Percentiles rank a stretch among this genome's conserved stretches.
These are phyloP conservation scores for Colletotrichum sp. DNA, from an alignment of 2,329 filamentous ascomycete species.

Conservation along the genomic window DNA sequence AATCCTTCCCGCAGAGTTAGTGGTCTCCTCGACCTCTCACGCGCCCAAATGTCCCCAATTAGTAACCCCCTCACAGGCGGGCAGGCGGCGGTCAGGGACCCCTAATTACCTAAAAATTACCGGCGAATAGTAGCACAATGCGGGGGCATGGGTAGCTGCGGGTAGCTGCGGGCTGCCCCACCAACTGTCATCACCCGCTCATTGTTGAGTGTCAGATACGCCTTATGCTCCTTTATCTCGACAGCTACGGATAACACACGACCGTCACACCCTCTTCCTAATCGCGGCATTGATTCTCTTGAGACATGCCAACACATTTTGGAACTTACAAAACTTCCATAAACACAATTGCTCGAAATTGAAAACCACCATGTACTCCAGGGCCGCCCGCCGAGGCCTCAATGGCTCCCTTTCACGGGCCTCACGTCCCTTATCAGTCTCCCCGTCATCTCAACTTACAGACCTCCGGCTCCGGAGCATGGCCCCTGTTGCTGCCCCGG, in stretches of 20 bases:
- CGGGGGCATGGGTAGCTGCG: slow-evolving; percentile 23
- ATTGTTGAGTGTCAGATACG: slow-evolving; percentile 10
- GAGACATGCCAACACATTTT: background rate
- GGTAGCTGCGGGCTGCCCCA: slow-evolving; percentile 22
- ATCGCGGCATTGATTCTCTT: background rate
- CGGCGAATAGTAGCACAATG: slow-evolving; percentile 15
- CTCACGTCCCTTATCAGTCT: background rate
- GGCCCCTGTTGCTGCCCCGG: background rate
- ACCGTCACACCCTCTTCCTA: background rate
- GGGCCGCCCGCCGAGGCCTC: slow-evolving; percentile 2
- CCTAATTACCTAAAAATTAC: slow-evolving; percentile 12
- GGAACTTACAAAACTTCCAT: background rate
- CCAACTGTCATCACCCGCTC: background rate
- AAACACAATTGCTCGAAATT: background rate
- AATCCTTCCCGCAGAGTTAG: background rate
- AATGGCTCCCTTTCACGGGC: slow-evolving; percentile 3
- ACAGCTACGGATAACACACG: background rate
- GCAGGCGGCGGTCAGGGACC: background rate
- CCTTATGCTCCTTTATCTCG: slow-evolving; percentile 20
- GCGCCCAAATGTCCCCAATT: background rate
- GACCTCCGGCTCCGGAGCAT: slow-evolving; percentile 13
- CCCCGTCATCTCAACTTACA: slow-evolving; percentile 11
- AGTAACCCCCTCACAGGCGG: background rate
- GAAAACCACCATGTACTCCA: slow-evolving; percentile 1
- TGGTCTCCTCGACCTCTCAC: background rate